A percentile compares a stretch with the other conserved stretches of the same genome.
phyloP scores from a whole-genome alignment of 805 yeast genomes.

The Teunomyces panamensis region DNA sequence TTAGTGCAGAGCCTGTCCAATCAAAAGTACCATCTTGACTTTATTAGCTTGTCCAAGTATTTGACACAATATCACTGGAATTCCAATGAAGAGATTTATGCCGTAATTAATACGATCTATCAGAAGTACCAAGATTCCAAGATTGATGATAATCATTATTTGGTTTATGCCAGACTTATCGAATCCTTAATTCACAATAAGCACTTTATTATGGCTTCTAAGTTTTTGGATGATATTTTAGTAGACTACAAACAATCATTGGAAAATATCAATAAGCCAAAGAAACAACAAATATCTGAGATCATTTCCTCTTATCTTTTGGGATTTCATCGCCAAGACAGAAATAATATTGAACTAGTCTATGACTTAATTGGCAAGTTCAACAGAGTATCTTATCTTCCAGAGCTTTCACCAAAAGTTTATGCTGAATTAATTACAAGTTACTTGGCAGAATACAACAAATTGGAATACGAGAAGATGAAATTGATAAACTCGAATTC shows the following conservation, averaged over 20 bases:
- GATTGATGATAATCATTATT: conserved; percentile 33
- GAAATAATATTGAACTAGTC: conserved; percentile 18
- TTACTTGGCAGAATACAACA: conserved; percentile 19
- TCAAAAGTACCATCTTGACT: neutral
- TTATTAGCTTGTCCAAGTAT: conserved; percentile 21
- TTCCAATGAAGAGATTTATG: conserved; percentile 19
- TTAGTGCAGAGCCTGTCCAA: neutral
- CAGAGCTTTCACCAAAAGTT: conserved; percentile 30
- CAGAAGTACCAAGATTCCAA: conserved; percentile 32
- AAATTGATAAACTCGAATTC: neutral
- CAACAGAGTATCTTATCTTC: conserved; percentile 29
- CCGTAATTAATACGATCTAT: conserved; percentile 26
- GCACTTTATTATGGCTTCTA: conserved; percentile 49
- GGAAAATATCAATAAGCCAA: conserved; percentile 9
- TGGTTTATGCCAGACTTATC: conserved; percentile 50
- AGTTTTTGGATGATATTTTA: conserved; percentile 55
- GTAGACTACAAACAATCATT: conserved; percentile 37
- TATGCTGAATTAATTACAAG: conserved; percentile 30
- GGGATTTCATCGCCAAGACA: conserved; percentile 5
- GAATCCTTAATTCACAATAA: conserved; percentile 52
- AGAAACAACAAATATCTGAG: conserved; percentile 30
- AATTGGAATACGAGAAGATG: conserved; percentile 10
- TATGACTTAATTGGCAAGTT: conserved; percentile 26
- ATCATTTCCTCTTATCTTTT: conserved; percentile 41
- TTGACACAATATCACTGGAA: conserved; percentile 13